Percentiles rank a stretch among this genome's conserved stretches.
phyloP scores from a whole-genome alignment of 371 early-diverging fungal genomes.

The Apophysomyces ossiformis region DNA sequence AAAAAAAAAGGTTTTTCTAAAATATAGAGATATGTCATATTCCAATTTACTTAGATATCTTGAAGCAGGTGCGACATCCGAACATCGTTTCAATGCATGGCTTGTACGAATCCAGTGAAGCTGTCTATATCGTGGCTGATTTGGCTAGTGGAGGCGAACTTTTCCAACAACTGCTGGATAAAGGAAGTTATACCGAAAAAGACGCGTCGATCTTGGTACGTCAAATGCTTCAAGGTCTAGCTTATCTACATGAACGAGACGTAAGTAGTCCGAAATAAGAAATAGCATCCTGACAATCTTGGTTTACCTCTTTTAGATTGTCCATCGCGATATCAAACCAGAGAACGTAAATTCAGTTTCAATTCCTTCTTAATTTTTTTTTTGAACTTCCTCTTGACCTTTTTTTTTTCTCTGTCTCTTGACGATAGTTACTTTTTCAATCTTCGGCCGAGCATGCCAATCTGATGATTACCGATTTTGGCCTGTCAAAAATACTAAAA shows the following conservation, averaged over 20 bases:
- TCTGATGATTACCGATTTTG: slow-evolving; percentile 82
- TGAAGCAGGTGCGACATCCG: slow-evolving; percentile 79
- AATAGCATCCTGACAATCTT: too few relatives aligned
- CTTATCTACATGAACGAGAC: slow-evolving; percentile 77
- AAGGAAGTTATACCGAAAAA: slow-evolving; percentile 80
- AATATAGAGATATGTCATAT: too few relatives aligned
- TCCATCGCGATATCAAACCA: slow-evolving; percentile 87
- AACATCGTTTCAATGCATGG: slow-evolving; percentile 82
- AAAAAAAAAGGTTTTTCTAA: too few relatives aligned
- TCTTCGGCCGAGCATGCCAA: slow-evolving; percentile 54
- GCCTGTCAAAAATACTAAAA: slow-evolving; percentile 76
- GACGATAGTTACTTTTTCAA: slow-evolving; percentile 59
- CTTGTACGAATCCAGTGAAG: slow-evolving; percentile 77
- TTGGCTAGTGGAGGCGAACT: slow-evolving; percentile 88
- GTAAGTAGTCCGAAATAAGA: slow-evolving; percentile 21
- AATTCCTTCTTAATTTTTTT: background rate
- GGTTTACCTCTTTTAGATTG: slow-evolving; percentile 50
- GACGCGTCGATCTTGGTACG: slow-evolving; percentile 70
- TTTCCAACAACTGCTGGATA: slow-evolving; percentile 79
- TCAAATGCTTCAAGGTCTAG: slow-evolving; percentile 80
- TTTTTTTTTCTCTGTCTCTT: too few relatives aligned
- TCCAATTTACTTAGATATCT: slow-evolving; percentile 49
- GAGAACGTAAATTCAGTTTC: slow-evolving; percentile 61
- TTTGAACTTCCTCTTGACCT: background rate
- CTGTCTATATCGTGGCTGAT: slow-evolving; percentile 85